Base-by-base conservation (phyloP, 768 basidiomycete species). In the Pulveroboletus sp. region DNA sequence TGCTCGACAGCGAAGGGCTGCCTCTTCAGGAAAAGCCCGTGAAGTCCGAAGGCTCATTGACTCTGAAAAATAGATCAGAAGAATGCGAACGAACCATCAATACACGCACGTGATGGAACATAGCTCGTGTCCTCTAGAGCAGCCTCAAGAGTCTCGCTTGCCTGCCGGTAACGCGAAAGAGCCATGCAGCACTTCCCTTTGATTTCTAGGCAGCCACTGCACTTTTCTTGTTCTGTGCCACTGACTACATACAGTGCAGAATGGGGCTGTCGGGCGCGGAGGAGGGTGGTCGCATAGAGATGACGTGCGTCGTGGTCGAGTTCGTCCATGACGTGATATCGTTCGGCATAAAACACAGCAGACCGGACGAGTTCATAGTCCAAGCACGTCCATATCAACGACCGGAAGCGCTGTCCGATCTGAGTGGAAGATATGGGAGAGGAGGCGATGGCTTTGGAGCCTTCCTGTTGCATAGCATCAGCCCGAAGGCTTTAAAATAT, bases 281-380 rank as follows among this genome's bases (percentile, higher is more conserved):
- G 76, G 55, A 93, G 79, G 17, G 84, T 76, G 38, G 79, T 83
- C 56, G 91, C 89, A 75, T 89, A 89, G 39, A 93, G 78, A 73
- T 90, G 90, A 49, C 88, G 80, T 57, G 89, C 82, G 63, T 89
- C 84, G 65, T 94, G 92, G 68, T 81, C 82, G 28, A 73, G 66
- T 53, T 76, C 74, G 68, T 88, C 83, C 67, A 89, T 70, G 36
- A 82, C 79, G 65, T 78, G 86, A 66, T 89, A 89, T 56, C 89
- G 74, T 70, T 94, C 93, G 32, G 91, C 89, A 71, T 89, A 89
- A 73, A 95, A 95, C 40, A 90, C 79, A 36, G 92, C 91, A 11
- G 89, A 83, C 67, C 78, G 80, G 59, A 79, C 74, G 39, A 93
- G 81, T 60, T 86, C 86, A 47, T 82, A 78, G 72, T 93, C 90